Evolutionary conservation across 2,329 filamentous ascomycete genomes (phyloP), one percentile per base, ranked within the genome.

Genomic region (Aspergillaceae sp.): DNA sequence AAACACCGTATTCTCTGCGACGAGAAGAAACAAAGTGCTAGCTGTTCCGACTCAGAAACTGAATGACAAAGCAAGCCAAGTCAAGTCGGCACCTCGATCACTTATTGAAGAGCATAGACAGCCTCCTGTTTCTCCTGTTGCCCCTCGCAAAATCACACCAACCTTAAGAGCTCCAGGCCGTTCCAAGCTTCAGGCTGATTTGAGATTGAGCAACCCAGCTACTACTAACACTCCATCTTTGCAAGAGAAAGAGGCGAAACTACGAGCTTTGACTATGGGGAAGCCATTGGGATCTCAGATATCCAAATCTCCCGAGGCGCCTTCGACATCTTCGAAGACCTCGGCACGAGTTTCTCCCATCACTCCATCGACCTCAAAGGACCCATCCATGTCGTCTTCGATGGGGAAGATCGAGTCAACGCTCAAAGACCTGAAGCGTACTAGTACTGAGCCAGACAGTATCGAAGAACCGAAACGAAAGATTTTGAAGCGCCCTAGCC

Each of bases 101-200:
- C 56, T 73, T 26, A 58, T 73, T n/a, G 68, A 73, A 48, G 63
- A 65, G 35, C 66, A 69, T 45, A 63, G 64, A 19, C 60, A 55
- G 5, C 58, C 60, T 11, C 33, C 50, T 28, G 55, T 61, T 41
- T 49, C 49, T 4, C 34, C 50, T 35, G 30, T 47, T 5, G n/a
- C 57, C 33, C 47, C 40, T 28, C 51, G 51, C 32, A 49, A 51
- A 35, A 43, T 43, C 3, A 7, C 47, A 33, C 48, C 49, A 40
- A 38, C 40, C n/a, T 52, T 49, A 11, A 51, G 41, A 8, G 11
- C 35, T n/a, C 49, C 52, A 3, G 41, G 28, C 10, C 26, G 30
- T 5, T 9, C 34, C 19, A 37, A 19, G 27, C 10, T 33, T 7
- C 40, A 41, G 11, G 8, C 36, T 38, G 19, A 7, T 2, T 38